Percentiles rank a stretch among this genome's conserved stretches.
Evolutionary conservation across 257 asterid species (phyloP).

Genomic region (Verbascum thapsus): DNA sequence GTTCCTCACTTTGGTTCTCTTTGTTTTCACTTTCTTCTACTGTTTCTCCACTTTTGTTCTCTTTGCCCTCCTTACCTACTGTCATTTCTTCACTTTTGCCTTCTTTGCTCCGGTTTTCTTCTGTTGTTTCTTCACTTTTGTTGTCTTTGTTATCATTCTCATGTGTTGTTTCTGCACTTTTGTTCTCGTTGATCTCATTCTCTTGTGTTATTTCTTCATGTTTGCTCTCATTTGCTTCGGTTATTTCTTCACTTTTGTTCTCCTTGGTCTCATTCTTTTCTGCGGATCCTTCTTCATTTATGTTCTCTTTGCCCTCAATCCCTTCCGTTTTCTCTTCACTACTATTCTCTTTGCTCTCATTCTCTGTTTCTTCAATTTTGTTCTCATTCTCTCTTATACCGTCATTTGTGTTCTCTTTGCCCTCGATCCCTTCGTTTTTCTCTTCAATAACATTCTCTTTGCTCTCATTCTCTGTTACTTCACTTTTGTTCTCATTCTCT

Average conservation of each 20-base stretch:
- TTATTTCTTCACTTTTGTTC: slow-evolving; percentile 8
- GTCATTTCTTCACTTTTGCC: slow-evolving; percentile 18
- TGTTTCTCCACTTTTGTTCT: slow-evolving; percentile 17
- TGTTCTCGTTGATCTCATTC: slow-evolving; percentile 13
- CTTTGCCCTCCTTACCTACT: slow-evolving; percentile 12
- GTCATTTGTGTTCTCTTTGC: no score
- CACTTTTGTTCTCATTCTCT: neutral
- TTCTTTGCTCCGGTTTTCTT: slow-evolving; percentile 11
- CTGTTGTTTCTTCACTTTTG: slow-evolving; percentile 17
- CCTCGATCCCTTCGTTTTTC: no score
- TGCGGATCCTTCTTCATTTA: slow-evolving; percentile 11
- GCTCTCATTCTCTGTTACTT: slow-evolving; percentile 21
- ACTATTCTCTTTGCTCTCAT: no score
- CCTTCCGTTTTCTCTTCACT: slow-evolving; percentile 13
- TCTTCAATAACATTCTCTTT: no score
- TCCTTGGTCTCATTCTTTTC: slow-evolving; percentile 13
- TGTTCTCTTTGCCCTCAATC: no score
- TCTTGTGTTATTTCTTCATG: neutral
- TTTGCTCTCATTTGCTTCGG: slow-evolving; percentile 9
- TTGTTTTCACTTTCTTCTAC: slow-evolving; percentile 12
- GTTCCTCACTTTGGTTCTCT: slow-evolving; percentile 15
- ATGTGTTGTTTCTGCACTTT: neutral
- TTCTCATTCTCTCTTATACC: no score
- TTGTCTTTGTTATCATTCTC: slow-evolving; percentile 23
- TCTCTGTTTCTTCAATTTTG: no score